A percentile compares a stretch with the other conserved stretches of the same genome.
Evolutionary conservation across 768 basidiomycete species (phyloP).

Genomic region (Calocera cornea): DNA sequence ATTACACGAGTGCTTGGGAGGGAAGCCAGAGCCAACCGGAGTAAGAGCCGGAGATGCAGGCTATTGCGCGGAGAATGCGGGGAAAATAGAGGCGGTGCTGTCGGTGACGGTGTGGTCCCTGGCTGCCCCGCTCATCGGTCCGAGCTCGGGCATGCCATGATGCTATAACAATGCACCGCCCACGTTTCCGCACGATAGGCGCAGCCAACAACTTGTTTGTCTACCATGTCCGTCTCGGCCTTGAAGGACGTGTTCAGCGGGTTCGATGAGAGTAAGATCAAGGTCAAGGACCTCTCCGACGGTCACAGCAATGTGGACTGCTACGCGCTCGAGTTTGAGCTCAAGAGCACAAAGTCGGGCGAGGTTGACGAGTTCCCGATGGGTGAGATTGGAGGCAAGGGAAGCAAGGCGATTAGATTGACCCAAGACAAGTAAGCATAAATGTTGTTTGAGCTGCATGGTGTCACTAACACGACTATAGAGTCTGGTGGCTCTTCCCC

Average conservation of each 20-base stretch:
- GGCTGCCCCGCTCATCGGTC: no score
- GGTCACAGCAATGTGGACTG: background rate
- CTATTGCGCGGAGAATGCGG: no score
- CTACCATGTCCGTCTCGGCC: background rate
- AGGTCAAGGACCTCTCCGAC: background rate
- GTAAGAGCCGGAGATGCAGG: no score
- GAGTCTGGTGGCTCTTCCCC: constrained; percentile 13
- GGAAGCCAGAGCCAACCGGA: no score
- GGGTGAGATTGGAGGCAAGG: constrained; percentile 6
- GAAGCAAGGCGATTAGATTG: constrained; percentile 4
- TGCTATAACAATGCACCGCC: background rate
- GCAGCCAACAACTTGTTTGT: background rate
- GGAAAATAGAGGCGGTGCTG: no score
- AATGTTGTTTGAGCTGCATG: background rate
- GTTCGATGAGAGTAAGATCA: background rate
- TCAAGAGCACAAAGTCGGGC: constrained; percentile 5
- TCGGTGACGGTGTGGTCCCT: no score
- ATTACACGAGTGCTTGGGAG: no score
- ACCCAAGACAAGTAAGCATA: constrained; percentile 7
- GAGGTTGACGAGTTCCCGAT: constrained; percentile 8
- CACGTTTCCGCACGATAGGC: background rate
- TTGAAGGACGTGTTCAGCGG: background rate
- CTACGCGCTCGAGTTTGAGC: constrained; percentile 7
- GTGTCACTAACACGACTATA: background rate
- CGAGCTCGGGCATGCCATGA: no score